These are phyloP conservation scores for Diaporthe sp. DNA, from an alignment of 2,329 filamentous ascomycete species.

Conservation along the genomic window DNA sequence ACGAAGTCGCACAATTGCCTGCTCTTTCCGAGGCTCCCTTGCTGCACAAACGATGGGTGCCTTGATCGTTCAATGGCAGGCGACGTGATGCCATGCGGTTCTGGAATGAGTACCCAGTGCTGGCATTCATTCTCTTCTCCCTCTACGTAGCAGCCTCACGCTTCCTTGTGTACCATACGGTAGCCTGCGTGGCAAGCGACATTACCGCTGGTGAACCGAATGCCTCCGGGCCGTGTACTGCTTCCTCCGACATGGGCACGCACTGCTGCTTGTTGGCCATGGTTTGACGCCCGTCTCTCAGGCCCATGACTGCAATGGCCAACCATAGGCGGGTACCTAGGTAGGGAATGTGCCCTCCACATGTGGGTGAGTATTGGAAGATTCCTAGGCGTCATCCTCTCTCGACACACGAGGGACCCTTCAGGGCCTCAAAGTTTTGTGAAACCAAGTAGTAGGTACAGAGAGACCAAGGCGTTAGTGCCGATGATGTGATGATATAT, in stretches of 20 bases:
- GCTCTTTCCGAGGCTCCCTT: conserved; percentile 15
- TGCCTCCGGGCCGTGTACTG: background rate
- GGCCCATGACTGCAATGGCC: background rate
- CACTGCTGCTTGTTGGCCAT: background rate
- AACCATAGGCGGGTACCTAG: background rate
- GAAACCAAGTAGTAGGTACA: conserved; percentile 1
- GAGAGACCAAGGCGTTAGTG: background rate
- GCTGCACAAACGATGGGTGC: conserved; percentile 1
- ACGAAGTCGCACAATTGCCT: conserved; percentile 18
- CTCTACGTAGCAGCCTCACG: background rate
- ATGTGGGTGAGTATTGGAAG: background rate
- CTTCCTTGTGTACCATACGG: conserved; percentile 9
- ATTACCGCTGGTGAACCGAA: conserved; percentile 10
- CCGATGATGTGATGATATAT: conserved; percentile 34
- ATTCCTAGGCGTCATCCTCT: too few species aligned
- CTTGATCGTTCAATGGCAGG: conserved; percentile 11
- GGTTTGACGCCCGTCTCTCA: background rate
- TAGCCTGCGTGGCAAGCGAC: conserved; percentile 37
- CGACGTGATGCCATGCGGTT: background rate
- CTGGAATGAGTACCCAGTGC: background rate
- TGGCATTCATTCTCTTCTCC: background rate
- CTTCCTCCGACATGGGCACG: background rate
- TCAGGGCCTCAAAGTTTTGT: background rate
- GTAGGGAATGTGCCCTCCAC: background rate
- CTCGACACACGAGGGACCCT: background rate